Evolutionary conservation across 2,329 filamentous ascomycete species (phyloP).

Genomic region (Sphaerostilbella broomeana): DNA sequence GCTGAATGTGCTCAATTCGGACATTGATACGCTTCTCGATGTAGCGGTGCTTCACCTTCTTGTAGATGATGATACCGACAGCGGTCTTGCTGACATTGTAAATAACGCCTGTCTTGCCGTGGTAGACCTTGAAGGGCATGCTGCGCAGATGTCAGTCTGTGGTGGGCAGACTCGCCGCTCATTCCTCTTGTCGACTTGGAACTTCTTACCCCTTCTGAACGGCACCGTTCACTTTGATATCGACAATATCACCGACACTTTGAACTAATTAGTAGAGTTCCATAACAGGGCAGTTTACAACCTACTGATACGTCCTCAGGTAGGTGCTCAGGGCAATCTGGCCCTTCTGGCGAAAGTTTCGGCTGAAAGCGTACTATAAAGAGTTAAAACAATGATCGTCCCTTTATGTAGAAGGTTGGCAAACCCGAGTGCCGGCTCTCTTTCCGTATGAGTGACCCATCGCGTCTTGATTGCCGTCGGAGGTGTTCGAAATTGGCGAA

Average conservation of each 20-base stretch:
- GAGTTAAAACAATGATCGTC: too few relatives aligned
- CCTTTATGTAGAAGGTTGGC: slow-evolving; percentile 30
- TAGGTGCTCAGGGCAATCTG: slow-evolving; percentile 92
- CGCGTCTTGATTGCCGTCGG: slow-evolving; percentile 46
- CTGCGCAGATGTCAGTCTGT: slow-evolving; percentile 38
- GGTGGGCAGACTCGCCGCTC: background rate
- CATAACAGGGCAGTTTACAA: slow-evolving; percentile 15
- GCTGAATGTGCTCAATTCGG: slow-evolving; percentile 92
- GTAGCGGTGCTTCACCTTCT: slow-evolving; percentile 99
- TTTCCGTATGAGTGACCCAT: slow-evolving; percentile 88
- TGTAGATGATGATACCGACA: slow-evolving; percentile 98
- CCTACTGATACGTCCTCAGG: slow-evolving; percentile 81
- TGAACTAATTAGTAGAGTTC: slow-evolving; percentile 36
- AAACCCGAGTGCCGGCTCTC: slow-evolving; percentile 75
- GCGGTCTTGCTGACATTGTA: slow-evolving; percentile 99
- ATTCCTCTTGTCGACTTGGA: background rate
- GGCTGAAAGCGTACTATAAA: slow-evolving; percentile 83
- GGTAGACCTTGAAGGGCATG: slow-evolving; percentile 99
- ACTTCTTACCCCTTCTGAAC: slow-evolving; percentile 85
- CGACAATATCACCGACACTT: slow-evolving; percentile 96
- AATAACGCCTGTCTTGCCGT: slow-evolving; percentile 96
- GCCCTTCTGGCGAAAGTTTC: slow-evolving; percentile 92
- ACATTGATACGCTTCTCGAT: slow-evolving; percentile 99
- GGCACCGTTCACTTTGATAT: slow-evolving; percentile 97
- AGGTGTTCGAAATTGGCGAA: slow-evolving; percentile 38